Evolutionary conservation across 2,329 filamentous ascomycete species (phyloP).

Genomic region (Fusarium sp.): DNA sequence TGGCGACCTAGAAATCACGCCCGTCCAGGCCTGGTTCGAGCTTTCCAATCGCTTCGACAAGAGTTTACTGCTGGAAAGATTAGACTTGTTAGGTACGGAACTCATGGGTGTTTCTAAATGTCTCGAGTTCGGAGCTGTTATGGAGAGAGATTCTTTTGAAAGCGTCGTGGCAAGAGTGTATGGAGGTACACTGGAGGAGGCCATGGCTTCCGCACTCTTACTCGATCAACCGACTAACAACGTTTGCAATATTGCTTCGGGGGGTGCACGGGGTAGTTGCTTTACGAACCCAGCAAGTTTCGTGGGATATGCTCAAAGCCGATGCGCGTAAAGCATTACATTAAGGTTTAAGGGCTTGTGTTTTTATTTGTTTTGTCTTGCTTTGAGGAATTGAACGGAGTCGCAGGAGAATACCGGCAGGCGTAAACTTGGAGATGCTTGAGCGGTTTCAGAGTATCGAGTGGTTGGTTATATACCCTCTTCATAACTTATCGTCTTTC

Average conservation of each 20-base stretch:
- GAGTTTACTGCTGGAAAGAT: constrained; percentile 51
- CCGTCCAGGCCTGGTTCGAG: constrained; percentile 67
- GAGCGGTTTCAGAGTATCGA: not conserved
- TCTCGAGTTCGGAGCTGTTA: constrained; percentile 59
- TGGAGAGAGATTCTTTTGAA: constrained; percentile 60
- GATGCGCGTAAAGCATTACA: not conserved
- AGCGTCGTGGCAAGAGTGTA: constrained; percentile 57
- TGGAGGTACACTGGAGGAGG: constrained; percentile 39
- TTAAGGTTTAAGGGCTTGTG: not conserved
- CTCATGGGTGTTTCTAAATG: constrained; percentile 59
- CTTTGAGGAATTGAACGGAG: not conserved
- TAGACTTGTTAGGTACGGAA: constrained; percentile 55
- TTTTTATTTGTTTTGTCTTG: not conserved
- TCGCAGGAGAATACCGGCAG: not conserved
- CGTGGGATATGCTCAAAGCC: constrained; percentile 27
- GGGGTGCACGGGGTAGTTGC: not conserved
- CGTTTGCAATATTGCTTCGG: constrained; percentile 11
- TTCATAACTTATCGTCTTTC: not conserved
- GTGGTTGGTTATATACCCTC: not conserved
- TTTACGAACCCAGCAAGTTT: constrained; percentile 1
- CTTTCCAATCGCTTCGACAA: constrained; percentile 56
- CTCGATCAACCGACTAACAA: constrained; percentile 1
- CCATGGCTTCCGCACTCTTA: constrained; percentile 24
- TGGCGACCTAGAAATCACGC: constrained; percentile 57
- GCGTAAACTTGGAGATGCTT: not conserved